phyloP scores from a whole-genome alignment of 768 basidiomycete species.

The Dacryopinax primogenitus region DNA sequence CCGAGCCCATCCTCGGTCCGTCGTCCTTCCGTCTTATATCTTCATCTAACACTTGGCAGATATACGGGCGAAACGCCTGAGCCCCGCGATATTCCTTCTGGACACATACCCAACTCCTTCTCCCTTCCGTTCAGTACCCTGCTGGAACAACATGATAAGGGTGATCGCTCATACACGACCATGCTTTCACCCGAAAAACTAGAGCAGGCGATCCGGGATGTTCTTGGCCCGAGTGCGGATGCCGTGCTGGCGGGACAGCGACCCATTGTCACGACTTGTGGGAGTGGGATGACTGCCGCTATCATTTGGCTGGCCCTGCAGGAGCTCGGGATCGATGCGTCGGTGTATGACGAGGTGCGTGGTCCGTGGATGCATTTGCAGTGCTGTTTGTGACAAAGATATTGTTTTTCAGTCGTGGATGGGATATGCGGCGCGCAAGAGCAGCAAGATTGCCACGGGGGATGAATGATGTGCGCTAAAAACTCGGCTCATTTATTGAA shows the following conservation, averaged over 20 bases:
- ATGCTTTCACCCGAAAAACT: constrained; percentile 48
- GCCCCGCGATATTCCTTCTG: constrained; percentile 77
- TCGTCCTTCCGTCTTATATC: constrained; percentile 11
- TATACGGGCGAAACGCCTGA: constrained; percentile 74
- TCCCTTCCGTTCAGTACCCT: constrained; percentile 75
- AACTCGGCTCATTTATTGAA: too few relatives aligned
- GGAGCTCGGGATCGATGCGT: constrained; percentile 45
- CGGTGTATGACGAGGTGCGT: constrained; percentile 88
- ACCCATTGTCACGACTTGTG: constrained; percentile 65
- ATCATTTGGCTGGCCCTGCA: constrained; percentile 88
- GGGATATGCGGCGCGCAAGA: constrained; percentile 67
- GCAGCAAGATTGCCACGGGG: constrained; percentile 58
- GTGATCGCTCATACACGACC: constrained; percentile 39
- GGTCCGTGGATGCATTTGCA: not conserved
- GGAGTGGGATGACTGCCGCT: constrained; percentile 97
- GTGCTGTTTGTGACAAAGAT: not conserved
- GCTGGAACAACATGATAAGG: constrained; percentile 34
- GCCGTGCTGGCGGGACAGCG: constrained; percentile 47
- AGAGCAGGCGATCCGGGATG: constrained; percentile 43
- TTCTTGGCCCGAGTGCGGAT: constrained; percentile 48
- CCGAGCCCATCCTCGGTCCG: constrained; percentile 65
- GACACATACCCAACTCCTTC: constrained; percentile 80
- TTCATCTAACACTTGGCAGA: constrained; percentile 31
- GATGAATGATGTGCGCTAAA: constrained; percentile 9
- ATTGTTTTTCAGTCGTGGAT: constrained; percentile 75